phyloP scores from a whole-genome alignment of 1,284 basidiomycete species.

The Trichosporon inkin region DNA sequence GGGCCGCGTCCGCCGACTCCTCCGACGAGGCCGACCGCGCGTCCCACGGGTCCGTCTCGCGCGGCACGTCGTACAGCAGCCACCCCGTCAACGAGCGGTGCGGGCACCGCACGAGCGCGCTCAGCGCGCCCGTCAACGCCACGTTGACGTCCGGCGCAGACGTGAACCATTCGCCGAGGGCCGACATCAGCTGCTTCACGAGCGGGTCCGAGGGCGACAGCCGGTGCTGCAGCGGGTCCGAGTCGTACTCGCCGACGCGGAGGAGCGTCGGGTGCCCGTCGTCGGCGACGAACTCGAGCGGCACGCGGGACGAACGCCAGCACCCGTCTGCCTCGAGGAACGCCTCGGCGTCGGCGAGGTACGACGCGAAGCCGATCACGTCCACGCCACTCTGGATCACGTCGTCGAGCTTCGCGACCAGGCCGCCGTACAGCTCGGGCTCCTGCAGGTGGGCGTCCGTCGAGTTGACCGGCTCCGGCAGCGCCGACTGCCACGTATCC shows the following conservation, averaged over 20 bases:
- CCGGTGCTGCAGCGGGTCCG: conserved; percentile 53
- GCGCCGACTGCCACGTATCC: conserved; percentile 1
- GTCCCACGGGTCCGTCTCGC: conserved; percentile 52
- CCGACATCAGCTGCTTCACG: conserved; percentile 65
- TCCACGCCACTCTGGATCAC: conserved; percentile 59
- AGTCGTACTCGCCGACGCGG: conserved; percentile 19
- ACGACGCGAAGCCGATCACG: conserved; percentile 71
- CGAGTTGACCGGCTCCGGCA: conserved; percentile 24
- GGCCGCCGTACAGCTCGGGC: conserved; percentile 66
- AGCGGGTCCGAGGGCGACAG: conserved; percentile 76
- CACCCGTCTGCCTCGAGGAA: conserved; percentile 33
- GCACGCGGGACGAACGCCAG: conserved; percentile 25
- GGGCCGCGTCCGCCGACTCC: conserved; percentile 11
- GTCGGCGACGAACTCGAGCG: conserved; percentile 25
- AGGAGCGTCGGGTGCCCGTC: conserved; percentile 25
- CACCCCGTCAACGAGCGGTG: conserved; percentile 81
- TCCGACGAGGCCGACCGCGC: conserved; percentile 8
- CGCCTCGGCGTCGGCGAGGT: conserved; percentile 38
- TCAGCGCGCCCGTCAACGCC: conserved; percentile 74
- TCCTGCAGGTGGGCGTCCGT: conserved; percentile 37
- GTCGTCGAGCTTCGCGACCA: conserved; percentile 74
- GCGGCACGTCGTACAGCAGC: conserved; percentile 53
- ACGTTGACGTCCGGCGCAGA: conserved; percentile 84
- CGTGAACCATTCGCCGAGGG: conserved; percentile 71
- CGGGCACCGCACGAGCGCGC: conserved; percentile 73